phyloP scores from a whole-genome alignment of 768 basidiomycete species.

The Lentinus tigrinus region DNA sequence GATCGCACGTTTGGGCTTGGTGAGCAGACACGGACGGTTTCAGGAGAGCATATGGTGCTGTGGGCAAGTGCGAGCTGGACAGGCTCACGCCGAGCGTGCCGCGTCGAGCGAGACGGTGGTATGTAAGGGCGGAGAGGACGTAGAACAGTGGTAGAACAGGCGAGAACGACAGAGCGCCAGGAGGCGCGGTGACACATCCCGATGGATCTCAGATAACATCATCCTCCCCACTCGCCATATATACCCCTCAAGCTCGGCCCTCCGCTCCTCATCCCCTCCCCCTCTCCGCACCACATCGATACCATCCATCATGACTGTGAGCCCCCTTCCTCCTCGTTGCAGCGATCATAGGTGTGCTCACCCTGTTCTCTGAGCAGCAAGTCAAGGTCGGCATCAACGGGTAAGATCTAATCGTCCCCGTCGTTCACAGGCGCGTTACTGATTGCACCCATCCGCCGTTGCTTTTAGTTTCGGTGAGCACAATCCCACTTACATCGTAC shows the following conservation, averaged over 20 bases:
- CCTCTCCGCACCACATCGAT: background rate
- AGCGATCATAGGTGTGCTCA: background rate
- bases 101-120: background rate
- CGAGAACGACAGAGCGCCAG: background rate
- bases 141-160: background rate
- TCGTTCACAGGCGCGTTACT: background rate
- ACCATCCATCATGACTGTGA: slow-evolving; percentile 18
- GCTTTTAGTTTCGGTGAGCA: slow-evolving; percentile 70
- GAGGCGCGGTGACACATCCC: background rate
- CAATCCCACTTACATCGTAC: background rate
- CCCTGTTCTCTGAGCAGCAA: slow-evolving; percentile 22
- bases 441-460: slow-evolving; percentile 14
- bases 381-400: slow-evolving; percentile 98
- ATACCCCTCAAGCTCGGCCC: slow-evolving; percentile 1
- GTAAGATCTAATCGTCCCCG: slow-evolving; percentile 40
- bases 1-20: background rate
- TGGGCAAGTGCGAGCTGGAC: background rate
- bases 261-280: slow-evolving; percentile 8
- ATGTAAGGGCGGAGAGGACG: background rate
- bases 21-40: background rate
- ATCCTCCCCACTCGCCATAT: slow-evolving; percentile 13
- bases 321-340: background rate
- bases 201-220: slow-evolving; percentile 17
- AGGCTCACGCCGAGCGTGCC: too few species aligned
- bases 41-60: too few species aligned